Conservation (phyloP, 2,329 filamentous ascomycete genomes). For the Aspergillus ustus region DNA sequence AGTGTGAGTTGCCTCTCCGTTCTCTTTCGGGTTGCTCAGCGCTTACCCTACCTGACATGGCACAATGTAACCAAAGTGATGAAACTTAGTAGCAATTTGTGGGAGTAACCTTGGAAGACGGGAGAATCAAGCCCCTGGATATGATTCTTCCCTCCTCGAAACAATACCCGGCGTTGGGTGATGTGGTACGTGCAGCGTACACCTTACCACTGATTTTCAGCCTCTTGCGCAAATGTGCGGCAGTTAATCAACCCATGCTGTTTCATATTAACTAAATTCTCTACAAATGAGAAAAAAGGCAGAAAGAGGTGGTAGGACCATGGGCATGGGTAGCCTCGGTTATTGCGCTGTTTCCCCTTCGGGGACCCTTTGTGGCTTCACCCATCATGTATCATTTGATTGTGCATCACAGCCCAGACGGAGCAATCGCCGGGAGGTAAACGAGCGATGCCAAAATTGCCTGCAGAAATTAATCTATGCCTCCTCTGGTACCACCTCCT, state of each 20-base stretch:
- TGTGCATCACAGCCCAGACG: conserved; percentile 9
- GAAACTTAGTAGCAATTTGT: neutral
- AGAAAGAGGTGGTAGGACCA: no score
- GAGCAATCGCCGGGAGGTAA: neutral
- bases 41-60: neutral
- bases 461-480: conserved; percentile 8
- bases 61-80: neutral
- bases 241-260: neutral
- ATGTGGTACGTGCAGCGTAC: neutral
- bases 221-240: neutral
- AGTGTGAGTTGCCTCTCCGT: neutral
- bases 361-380: neutral
- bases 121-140: neutral
- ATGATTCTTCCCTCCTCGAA: neutral
- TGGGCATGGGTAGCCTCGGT: neutral
- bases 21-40: neutral
- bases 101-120: no score
- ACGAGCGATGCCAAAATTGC: neutral
- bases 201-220: neutral
- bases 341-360: neutral
- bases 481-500: conserved; percentile 2
- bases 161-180: neutral
- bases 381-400: neutral
- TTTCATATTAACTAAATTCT: neutral
- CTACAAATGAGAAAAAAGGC: neutral